Conservation (phyloP, 495 filamentous ascomycete genomes). For the Chaetomium fimeti region DNA sequence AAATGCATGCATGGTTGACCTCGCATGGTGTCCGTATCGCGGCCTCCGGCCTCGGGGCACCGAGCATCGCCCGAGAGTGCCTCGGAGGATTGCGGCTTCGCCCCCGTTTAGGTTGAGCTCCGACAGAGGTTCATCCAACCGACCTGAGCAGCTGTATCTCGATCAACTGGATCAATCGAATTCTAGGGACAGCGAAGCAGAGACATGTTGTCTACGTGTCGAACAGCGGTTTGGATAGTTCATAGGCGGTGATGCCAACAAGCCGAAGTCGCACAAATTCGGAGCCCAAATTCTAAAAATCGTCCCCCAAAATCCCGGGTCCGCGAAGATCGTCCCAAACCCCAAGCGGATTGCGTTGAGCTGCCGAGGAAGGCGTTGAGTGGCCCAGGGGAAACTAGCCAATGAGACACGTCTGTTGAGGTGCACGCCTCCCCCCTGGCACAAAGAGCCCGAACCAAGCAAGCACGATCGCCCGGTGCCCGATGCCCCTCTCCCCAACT, state of each 20-base stretch:
- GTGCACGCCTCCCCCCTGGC: constrained; percentile 4
- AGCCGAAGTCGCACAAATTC: background rate
- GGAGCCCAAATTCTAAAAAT: background rate
- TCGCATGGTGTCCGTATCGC: background rate
- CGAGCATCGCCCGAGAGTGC: background rate
- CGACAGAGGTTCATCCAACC: too few relatives aligned
- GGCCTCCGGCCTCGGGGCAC: constrained; percentile 12
- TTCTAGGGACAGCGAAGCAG: background rate
- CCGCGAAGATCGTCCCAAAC: constrained; percentile 14
- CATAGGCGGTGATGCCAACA: background rate
- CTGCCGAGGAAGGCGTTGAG: constrained; percentile 29
- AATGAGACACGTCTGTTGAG: constrained; percentile 21
- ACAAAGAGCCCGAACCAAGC: background rate
- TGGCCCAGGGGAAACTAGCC: background rate
- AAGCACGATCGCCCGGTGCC: constrained; percentile 5
- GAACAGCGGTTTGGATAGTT: background rate
- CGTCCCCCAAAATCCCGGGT: constrained; percentile 15
- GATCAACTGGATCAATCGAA: background rate
- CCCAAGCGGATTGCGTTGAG: constrained; percentile 25
- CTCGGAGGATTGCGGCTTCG: background rate
- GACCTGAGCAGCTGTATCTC: too few relatives aligned
- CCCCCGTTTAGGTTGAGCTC: background rate
- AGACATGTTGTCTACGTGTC: background rate
- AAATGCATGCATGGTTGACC: background rate
- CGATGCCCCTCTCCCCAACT: constrained; percentile 1